Conservation (phyloP, 164 flowering plant species). For the Magnolia kwangsiensis region DNA sequence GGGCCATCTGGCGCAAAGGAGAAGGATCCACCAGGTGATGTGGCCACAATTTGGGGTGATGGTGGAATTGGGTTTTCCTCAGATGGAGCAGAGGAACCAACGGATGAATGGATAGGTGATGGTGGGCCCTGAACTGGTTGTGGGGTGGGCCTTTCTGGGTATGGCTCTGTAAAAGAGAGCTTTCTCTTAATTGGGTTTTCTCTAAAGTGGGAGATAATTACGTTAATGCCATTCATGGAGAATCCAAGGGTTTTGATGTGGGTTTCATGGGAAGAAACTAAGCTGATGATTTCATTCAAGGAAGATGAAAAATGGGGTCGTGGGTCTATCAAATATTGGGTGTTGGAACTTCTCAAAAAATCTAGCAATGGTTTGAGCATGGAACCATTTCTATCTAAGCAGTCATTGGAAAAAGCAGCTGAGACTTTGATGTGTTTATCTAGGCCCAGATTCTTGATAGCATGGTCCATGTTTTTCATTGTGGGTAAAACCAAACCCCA, state of each 20-base stretch:
- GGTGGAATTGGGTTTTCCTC: conserved; percentile 48
- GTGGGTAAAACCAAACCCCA: conserved; percentile 49
- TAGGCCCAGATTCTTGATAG: conserved; percentile 74
- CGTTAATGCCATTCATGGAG: conserved; percentile 24
- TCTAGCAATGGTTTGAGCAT: conserved; percentile 44
- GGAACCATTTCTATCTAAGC: conserved; percentile 34
- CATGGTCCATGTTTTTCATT: conserved; percentile 50
- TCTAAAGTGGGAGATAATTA: conserved; percentile 15
- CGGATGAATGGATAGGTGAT: conserved; percentile 38
- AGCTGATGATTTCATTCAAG: conserved; percentile 15
- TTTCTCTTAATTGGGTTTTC: conserved; percentile 41
- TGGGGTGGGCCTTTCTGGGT: conserved; percentile 67
- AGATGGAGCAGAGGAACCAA: conserved; percentile 45
- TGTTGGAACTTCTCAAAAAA: conserved; percentile 44
- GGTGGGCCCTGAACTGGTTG: conserved; percentile 33
- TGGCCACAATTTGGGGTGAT: conserved; percentile 6
- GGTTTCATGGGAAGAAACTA: conserved; percentile 32
- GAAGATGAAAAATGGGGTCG: conserved; percentile 22
- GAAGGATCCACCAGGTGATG: conserved; percentile 23
- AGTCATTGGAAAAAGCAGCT: conserved; percentile 40
- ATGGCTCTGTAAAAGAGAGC: conserved; percentile 45
- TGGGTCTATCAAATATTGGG: conserved; percentile 48
- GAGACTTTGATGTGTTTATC: conserved; percentile 63
- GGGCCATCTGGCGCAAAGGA: conserved; percentile 19
- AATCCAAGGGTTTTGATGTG: conserved; percentile 47